These are phyloP conservation scores for Aegilops tauschii DNA, from an alignment of 176 grass and related monocot genomes.

Conservation along the genomic window DNA sequence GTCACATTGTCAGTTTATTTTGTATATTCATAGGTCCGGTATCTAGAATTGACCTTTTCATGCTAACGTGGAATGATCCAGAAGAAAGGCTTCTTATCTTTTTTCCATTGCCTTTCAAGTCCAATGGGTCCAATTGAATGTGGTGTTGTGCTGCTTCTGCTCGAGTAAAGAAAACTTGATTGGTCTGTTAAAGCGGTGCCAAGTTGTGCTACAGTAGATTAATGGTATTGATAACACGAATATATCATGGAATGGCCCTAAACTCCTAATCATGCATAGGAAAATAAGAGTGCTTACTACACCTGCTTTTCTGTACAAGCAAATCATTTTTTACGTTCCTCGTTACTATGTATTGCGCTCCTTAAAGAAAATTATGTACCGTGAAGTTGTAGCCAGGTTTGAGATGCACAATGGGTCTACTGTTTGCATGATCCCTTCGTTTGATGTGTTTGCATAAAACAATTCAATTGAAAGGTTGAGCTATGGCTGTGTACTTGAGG, in stretches of 20 bases:
- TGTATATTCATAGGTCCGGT: background rate
- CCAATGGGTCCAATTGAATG: background rate
- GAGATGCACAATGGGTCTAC: background rate
- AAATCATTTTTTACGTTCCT: background rate
- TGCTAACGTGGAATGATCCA: background rate
- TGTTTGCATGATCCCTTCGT: background rate
- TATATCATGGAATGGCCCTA: background rate
- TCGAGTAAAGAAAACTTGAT: background rate
- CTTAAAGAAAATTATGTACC: background rate
- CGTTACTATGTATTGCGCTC: background rate
- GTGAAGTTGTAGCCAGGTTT: background rate
- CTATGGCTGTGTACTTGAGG: background rate
- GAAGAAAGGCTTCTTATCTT: background rate
- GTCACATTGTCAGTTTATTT: constrained; percentile 6
- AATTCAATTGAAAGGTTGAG: background rate
- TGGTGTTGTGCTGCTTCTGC: background rate
- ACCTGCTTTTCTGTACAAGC: background rate
- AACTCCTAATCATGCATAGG: constrained; percentile 12
- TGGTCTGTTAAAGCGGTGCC: background rate
- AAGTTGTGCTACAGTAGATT: background rate
- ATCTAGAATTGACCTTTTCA: constrained; percentile 7
- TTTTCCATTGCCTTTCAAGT: background rate
- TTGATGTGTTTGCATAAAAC: background rate
- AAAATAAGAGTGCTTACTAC: background rate
- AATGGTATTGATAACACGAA: background rate